Conservation (phyloP, 2,329 filamentous ascomycete genomes). For the Sphaceloma murrayae region DNA sequence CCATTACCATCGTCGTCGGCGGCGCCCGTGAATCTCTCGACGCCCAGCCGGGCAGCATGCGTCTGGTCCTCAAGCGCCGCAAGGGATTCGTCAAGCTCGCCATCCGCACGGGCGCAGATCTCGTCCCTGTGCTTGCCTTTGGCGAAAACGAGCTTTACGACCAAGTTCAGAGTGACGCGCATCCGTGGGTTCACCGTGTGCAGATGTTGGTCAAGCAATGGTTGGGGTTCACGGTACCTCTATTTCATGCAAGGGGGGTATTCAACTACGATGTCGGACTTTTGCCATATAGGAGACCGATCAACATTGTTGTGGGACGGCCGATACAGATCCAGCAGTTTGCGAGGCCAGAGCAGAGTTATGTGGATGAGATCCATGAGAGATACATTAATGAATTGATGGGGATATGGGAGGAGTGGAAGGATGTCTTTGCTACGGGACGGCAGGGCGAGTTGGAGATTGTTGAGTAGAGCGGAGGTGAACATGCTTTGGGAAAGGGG, state of each 20-base stretch:
- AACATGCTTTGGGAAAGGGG: no score
- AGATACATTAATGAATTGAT: conserved; percentile 67
- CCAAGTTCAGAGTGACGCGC: conserved; percentile 65
- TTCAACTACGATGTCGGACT: conserved; percentile 97
- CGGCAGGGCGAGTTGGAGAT: conserved; percentile 59
- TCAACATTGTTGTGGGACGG: conserved; percentile 82
- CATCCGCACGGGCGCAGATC: conserved; percentile 79
- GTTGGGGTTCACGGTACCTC: conserved; percentile 84
- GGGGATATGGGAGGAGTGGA: conserved; percentile 66
- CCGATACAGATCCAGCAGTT: conserved; percentile 62
- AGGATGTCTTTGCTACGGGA: conserved; percentile 60
- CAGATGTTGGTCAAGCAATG: conserved; percentile 78
- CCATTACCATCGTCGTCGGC: conserved; percentile 90
- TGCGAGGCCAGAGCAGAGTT: conserved; percentile 57
- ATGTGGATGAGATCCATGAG: conserved; percentile 71
- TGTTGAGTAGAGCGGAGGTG: conserved; percentile 44
- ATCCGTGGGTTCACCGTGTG: conserved; percentile 68
- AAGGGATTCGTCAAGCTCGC: conserved; percentile 94
- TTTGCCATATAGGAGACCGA: conserved; percentile 80
- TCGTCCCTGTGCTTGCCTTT: conserved; percentile 86
- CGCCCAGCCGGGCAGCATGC: conserved; percentile 66
- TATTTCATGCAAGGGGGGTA: conserved; percentile 76
- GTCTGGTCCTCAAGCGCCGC: conserved; percentile 69
- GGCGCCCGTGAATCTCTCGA: conserved; percentile 88
- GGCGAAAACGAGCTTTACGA: conserved; percentile 96